Percentiles rank a stretch among this genome's conserved stretches.
Evolutionary conservation across 495 filamentous ascomycete species (phyloP).

Genomic region (Penicillium salamii): DNA sequence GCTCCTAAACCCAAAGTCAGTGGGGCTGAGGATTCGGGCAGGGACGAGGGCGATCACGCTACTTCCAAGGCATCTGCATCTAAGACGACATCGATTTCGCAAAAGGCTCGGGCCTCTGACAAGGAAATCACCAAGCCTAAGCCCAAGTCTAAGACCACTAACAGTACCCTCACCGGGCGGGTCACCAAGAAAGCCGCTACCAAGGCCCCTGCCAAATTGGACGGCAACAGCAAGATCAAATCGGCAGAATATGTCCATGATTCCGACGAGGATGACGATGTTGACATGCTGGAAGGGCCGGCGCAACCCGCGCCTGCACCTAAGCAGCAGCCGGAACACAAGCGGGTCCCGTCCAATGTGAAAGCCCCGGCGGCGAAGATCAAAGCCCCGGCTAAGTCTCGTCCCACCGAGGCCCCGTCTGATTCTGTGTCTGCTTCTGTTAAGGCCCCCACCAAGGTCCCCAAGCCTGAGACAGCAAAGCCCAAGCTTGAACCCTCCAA

Average conservation of each 20-base stretch:
- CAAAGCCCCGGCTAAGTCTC: conserved; percentile 16
- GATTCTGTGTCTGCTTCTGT: neutral
- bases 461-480: conserved; percentile 18
- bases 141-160: conserved; percentile 51
- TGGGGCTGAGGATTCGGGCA: conserved; percentile 49
- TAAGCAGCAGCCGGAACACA: conserved; percentile 13
- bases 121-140: conserved; percentile 62
- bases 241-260: conserved; percentile 75
- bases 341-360: conserved; percentile 8
- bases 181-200: conserved; percentile 49
- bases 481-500: conserved; percentile 25
- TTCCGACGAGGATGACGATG: conserved; percentile 64
- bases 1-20: conserved; percentile 57
- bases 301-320: conserved; percentile 13
- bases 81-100: conserved; percentile 48
- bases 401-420: conserved; percentile 6
- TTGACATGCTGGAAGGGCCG: conserved; percentile 39
- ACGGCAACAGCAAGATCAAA: conserved; percentile 55
- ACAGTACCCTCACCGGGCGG: conserved; percentile 50
- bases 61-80: conserved; percentile 49
- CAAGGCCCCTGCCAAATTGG: conserved; percentile 43
- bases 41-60: conserved; percentile 50
- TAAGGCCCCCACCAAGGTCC: conserved; percentile 14
- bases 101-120: conserved; percentile 57
- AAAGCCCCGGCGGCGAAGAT: conserved; percentile 7